Conservation (phyloP, 306 rosid species). For the Rosa chinensis region DNA sequence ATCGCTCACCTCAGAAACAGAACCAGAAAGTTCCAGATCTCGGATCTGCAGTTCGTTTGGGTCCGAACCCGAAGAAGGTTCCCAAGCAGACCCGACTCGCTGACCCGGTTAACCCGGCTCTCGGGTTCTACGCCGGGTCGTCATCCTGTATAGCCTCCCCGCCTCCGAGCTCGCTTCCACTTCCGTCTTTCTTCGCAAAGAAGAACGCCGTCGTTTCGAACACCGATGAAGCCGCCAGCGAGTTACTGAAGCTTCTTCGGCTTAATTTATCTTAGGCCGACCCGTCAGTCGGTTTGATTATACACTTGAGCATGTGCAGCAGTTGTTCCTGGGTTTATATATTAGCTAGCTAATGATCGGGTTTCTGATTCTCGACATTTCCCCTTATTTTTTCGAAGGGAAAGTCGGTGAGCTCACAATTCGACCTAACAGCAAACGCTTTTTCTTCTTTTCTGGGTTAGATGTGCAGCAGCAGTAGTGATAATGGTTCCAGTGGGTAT, state of each 20-base stretch:
- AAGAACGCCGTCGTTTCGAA: not conserved
- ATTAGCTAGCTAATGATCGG: conserved; percentile 25
- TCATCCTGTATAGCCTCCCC: conserved; percentile 35
- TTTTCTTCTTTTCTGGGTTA: conserved; percentile 3
- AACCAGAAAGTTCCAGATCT: not conserved
- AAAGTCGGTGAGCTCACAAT: conserved; percentile 14
- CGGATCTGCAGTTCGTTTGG: not conserved
- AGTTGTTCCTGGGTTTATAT: not conserved
- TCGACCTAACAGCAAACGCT: conserved; percentile 15
- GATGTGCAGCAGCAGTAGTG: conserved; percentile 3
- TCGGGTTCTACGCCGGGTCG: conserved; percentile 46
- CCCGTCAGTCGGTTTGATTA: not conserved
- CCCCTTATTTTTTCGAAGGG: conserved; percentile 58
- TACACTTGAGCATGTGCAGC: not conserved
- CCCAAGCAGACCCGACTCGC: not conserved
- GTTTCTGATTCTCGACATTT: conserved; percentile 27
- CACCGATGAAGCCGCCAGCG: conserved; percentile 37
- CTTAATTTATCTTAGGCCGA: conserved; percentile 21
- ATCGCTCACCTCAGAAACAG: not conserved
- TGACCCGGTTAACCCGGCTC: not conserved
- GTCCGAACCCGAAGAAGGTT: conserved; percentile 14
- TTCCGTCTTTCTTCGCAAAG: conserved; percentile 47
- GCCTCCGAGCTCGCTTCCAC: conserved; percentile 56
- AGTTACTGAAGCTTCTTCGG: conserved; percentile 32
- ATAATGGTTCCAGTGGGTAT: not conserved